Conservation (phyloP, 441 rosid species). For the Geranium incanum region DNA sequence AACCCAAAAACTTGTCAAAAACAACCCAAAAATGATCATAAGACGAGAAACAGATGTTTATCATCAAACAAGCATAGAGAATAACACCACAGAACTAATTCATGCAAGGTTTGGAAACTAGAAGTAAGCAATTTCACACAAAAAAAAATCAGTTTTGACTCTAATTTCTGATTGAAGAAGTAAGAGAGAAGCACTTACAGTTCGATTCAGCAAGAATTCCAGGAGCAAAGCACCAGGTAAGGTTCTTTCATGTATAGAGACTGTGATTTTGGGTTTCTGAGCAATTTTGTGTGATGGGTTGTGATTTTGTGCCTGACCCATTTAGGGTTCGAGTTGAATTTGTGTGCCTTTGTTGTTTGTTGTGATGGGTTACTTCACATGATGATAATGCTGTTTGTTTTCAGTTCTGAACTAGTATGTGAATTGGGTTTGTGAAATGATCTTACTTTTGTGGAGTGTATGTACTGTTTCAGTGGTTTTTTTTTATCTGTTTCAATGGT, state of each 20-base stretch:
- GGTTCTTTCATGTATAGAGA: no score
- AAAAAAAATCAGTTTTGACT: neutral
- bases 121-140: neutral
- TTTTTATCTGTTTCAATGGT: no score
- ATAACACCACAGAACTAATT: neutral
- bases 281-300: neutral
- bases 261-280: no score
- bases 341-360: neutral
- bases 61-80: neutral
- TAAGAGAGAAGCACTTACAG: neutral
- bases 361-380: no score
- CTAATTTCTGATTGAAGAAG: neutral
- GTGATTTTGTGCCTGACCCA: neutral
- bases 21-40: neutral
- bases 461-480: no score
- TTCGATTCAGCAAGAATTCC: neutral
- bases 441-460: no score
- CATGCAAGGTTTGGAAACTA: no score
- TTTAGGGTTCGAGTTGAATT: no score
- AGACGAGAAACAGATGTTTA: neutral
- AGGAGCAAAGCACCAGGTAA: neutral
- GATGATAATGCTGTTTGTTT: neutral
- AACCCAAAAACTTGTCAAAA: neutral
- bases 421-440: neutral
- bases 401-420: neutral